phyloP scores from a whole-genome alignment of 192 early-diverging fungal species.

The Linnemannia schmuckeri region DNA sequence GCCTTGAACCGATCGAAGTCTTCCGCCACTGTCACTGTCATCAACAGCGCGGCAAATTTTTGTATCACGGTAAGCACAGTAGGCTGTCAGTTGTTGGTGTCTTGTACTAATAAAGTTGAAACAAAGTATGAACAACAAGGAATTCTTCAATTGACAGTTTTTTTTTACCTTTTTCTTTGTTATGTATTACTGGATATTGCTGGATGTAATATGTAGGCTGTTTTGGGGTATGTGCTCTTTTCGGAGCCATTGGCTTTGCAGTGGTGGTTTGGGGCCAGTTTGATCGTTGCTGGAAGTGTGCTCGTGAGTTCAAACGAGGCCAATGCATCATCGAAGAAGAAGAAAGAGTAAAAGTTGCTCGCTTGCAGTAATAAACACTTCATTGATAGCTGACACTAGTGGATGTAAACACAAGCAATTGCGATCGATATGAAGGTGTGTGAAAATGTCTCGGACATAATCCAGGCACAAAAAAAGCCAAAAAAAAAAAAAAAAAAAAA shows the following conservation, averaged over 20 bases:
- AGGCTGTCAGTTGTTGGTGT: neutral
- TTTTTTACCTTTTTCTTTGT: neutral
- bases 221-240: slow-evolving; percentile 81
- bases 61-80: slow-evolving; percentile 64
- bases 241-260: slow-evolving; percentile 76
- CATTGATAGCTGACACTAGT: too few relatives aligned
- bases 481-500: too few relatives aligned
- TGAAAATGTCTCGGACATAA: too few relatives aligned
- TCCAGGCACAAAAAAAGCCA: too few relatives aligned
- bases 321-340: slow-evolving; percentile 18
- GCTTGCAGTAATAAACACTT: too few relatives aligned
- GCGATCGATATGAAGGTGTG: too few relatives aligned
- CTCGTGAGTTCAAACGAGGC: slow-evolving; percentile 51
- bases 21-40: slow-evolving; percentile 80
- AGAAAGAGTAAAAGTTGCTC: slow-evolving; percentile 13
- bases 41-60: slow-evolving; percentile 87
- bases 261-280: slow-evolving; percentile 90
- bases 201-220: slow-evolving; percentile 63
- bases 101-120: neutral
- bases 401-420: too few relatives aligned
- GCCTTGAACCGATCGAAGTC: slow-evolving; percentile 81
- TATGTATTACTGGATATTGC: neutral
- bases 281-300: slow-evolving; percentile 79
- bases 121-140: neutral
- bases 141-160: neutral